These are phyloP conservation scores for Neurospora hispaniola DNA, from an alignment of 495 filamentous ascomycete species.

Conservation along the genomic window DNA sequence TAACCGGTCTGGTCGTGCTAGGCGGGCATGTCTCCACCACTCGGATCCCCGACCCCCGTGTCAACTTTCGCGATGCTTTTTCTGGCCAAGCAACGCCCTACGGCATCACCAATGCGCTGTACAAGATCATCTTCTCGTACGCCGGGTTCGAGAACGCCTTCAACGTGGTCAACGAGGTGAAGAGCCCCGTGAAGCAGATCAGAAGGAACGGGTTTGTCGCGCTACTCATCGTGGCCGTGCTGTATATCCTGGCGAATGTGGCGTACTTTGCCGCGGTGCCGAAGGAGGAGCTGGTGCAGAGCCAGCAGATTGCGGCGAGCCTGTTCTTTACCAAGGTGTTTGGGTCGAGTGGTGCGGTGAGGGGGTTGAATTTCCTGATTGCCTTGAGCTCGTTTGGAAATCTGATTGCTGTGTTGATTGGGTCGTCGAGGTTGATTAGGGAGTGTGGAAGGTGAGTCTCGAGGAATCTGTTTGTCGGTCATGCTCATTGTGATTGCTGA, in stretches of 20 bases:
- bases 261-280: constrained; percentile 51
- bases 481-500: neutral
- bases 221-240: constrained; percentile 36
- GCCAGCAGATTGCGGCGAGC: constrained; percentile 44
- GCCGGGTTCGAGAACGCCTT: constrained; percentile 53
- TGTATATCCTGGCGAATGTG: constrained; percentile 53
- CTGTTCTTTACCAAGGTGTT: constrained; percentile 54
- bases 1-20: constrained; percentile 50
- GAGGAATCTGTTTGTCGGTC: neutral
- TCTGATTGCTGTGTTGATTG: constrained; percentile 48
- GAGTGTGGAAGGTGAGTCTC: constrained; percentile 42
- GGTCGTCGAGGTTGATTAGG: constrained; percentile 46
- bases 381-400: constrained; percentile 55
- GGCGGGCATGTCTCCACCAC: constrained; percentile 38
- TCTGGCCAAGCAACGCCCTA: constrained; percentile 36
- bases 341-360: constrained; percentile 37
- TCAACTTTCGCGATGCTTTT: constrained; percentile 51
- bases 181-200: constrained; percentile 50
- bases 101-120: constrained; percentile 47
- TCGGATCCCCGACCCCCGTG: constrained; percentile 40
- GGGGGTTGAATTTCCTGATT: constrained; percentile 51
- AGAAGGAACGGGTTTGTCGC: constrained; percentile 34
- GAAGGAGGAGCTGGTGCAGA: constrained; percentile 40
- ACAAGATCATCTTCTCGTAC: constrained; percentile 56
- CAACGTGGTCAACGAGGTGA: constrained; percentile 56